Evolutionary conservation across 2,329 filamentous ascomycete species (phyloP).

Genomic region (Lasiodiplodia citricola): DNA sequence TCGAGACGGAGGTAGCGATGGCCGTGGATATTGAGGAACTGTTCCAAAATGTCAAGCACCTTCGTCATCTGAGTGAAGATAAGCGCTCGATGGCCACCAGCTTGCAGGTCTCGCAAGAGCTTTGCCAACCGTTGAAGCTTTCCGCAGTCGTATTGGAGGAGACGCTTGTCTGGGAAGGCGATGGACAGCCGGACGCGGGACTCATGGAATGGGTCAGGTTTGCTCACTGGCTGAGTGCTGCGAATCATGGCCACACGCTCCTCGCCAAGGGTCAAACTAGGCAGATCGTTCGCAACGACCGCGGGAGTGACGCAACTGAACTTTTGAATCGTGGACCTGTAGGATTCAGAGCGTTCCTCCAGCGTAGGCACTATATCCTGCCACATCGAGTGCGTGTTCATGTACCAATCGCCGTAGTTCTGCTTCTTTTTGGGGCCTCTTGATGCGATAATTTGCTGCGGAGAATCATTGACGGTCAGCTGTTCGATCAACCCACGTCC

Average conservation of each 20-base stretch:
- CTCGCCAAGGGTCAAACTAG: constrained; percentile 66
- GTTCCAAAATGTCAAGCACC: constrained; percentile 94
- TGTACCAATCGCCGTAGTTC: constrained; percentile 69
- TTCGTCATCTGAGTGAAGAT: constrained; percentile 99
- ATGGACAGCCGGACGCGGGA: constrained; percentile 91
- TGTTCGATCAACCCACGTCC: constrained; percentile 79
- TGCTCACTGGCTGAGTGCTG: constrained; percentile 48
- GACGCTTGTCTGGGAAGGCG: constrained; percentile 92
- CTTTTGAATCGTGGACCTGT: constrained; percentile 79
- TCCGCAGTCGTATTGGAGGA: constrained; percentile 97
- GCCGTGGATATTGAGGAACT: constrained; percentile 96
- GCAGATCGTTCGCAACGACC: constrained; percentile 80
- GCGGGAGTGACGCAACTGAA: constrained; percentile 93
- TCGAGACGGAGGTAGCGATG: constrained; percentile 96
- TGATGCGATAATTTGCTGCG: constrained; percentile 28
- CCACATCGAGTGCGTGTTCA: constrained; percentile 69
- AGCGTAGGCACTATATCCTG: constrained; percentile 74
- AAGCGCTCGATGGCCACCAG: constrained; percentile 87
- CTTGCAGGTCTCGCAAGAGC: constrained; percentile 83
- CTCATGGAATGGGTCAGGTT: constrained; percentile 86
- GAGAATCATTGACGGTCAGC: constrained; percentile 62
- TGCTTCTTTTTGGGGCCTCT: constrained; percentile 21
- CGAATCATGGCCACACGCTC: constrained; percentile 62
- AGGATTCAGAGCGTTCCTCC: constrained; percentile 70
- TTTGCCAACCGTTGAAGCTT: constrained; percentile 91